A percentile compares a stretch with the other conserved stretches of the same genome.
These are phyloP conservation scores for Komagataella mondaviorum DNA, from an alignment of 805 yeast genomes.

Conservation along the genomic window DNA sequence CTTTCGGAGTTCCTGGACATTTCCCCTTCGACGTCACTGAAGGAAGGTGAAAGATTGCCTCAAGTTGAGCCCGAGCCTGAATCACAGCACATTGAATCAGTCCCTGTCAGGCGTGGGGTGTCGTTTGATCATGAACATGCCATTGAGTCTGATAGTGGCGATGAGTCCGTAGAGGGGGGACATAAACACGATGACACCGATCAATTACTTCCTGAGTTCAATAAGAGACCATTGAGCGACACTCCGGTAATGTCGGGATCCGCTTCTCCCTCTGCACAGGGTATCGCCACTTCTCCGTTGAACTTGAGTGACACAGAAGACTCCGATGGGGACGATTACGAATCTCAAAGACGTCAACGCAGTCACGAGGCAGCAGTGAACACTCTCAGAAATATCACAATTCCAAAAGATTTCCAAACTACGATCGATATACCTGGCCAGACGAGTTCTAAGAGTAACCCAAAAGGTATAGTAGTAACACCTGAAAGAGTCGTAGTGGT, in stretches of 20 bases:
- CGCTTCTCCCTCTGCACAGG: conserved; percentile 31
- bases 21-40: not conserved
- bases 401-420: conserved; percentile 20
- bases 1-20: not conserved
- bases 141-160: not conserved
- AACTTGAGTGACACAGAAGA: conserved; percentile 15
- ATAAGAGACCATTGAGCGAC: conserved; percentile 61
- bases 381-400: not conserved
- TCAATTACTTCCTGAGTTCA: conserved; percentile 36
- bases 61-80: not conserved
- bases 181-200: not conserved
- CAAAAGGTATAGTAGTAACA: conserved; percentile 55
- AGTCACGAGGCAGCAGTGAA: not conserved
- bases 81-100: not conserved
- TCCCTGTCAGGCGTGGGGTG: not conserved
- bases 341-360: conserved; percentile 3
- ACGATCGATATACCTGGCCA: conserved; percentile 89
- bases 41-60: not conserved
- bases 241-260: conserved; percentile 53
- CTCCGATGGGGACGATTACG: conserved; percentile 10
- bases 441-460: conserved; percentile 66
- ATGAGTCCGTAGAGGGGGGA: not conserved
- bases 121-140: not conserved
- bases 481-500: conserved; percentile 78
- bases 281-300: conserved; percentile 10